Conservation (phyloP, 1,284 basidiomycete species). For the Grifola frondosa region DNA sequence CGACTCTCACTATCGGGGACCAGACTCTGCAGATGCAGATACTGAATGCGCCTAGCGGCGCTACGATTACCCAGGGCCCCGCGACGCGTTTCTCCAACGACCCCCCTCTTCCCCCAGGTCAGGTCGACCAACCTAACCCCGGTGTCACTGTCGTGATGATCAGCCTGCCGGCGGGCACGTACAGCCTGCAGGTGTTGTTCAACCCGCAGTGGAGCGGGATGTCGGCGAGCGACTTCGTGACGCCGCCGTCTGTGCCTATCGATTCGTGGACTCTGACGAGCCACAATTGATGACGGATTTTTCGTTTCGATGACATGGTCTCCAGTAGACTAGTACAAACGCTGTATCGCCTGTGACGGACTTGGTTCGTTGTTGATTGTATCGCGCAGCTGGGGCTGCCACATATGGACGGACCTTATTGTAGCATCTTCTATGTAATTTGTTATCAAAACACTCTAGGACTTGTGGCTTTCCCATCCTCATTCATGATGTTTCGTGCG, state of each 20-base stretch:
- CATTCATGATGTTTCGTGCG: too few species aligned
- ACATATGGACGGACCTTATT: too few species aligned
- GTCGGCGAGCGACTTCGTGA: conserved; percentile 57
- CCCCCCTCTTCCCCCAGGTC: conserved; percentile 55
- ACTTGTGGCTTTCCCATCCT: too few species aligned
- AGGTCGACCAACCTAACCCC: conserved; percentile 72
- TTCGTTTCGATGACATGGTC: too few species aligned
- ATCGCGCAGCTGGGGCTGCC: too few species aligned
- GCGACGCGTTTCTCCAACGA: conserved; percentile 60
- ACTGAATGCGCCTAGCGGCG: conserved; percentile 60
- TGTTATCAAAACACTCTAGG: too few species aligned
- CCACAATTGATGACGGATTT: conserved; percentile 45
- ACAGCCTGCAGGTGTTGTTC: conserved; percentile 79
- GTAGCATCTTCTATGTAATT: too few species aligned
- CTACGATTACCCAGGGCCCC: conserved; percentile 44
- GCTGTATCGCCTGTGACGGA: too few species aligned
- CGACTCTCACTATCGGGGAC: conserved; percentile 64
- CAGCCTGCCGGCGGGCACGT: conserved; percentile 63
- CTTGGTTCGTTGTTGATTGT: too few species aligned
- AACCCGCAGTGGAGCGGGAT: conserved; percentile 81
- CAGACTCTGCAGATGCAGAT: conserved; percentile 49
- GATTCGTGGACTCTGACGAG: conserved; percentile 72
- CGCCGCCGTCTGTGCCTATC: conserved; percentile 66
- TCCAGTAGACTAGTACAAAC: too few species aligned
- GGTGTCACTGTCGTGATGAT: conserved; percentile 83